Base-by-base conservation (phyloP, 108 stramenopile species). In the Skeletonema marinoi region DNA sequence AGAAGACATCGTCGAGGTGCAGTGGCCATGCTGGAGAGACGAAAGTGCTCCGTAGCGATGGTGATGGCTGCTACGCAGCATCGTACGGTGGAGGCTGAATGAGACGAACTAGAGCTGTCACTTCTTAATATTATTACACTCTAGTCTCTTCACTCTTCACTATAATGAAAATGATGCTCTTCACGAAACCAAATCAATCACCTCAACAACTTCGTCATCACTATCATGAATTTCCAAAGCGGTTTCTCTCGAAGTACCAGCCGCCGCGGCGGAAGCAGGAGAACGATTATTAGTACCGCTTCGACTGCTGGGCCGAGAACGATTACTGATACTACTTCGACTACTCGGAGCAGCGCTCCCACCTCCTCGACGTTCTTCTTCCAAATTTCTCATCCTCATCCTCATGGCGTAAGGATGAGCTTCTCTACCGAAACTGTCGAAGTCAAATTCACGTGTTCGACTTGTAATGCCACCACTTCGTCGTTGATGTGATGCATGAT, bases 151-250 rank as follows among this genome's bases (percentile, higher is more conserved):
- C 16, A 46, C 11, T 12, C 10, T 41, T 41, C 12, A 11, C 39
- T 10, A 41, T 12, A 41, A 10, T 12, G 1, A 1, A 46, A 1
- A 46, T n/a, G 16, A 2, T 16, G 4, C 44, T 29, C 25, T 29
- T 56, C 21, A 25, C 25, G 54, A 56, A 25, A 56, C 54, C 54
- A 56, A 56, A 44, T 71, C 77, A 38, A 82, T 42, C 16, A 82
- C 77, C 78, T 82, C 77, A 12, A 74, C 72, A 13, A 78, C 73
- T 42, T 82, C 81, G 46, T 42, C 42, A 44, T 78, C 77, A 46
- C 73, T 74, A 63, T 78, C 77, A 39, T 66, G 71, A 50, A 82
- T 82, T 42, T 82, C 81, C 21, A 82, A 63, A 6, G 81, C 81
- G 4, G 77, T 82, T 65, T 82, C 81, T 31, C 72, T 73, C 25